These are phyloP conservation scores for Lasiosphaeria miniovina DNA, from an alignment of 495 filamentous ascomycete genomes.

Conservation along the genomic window DNA sequence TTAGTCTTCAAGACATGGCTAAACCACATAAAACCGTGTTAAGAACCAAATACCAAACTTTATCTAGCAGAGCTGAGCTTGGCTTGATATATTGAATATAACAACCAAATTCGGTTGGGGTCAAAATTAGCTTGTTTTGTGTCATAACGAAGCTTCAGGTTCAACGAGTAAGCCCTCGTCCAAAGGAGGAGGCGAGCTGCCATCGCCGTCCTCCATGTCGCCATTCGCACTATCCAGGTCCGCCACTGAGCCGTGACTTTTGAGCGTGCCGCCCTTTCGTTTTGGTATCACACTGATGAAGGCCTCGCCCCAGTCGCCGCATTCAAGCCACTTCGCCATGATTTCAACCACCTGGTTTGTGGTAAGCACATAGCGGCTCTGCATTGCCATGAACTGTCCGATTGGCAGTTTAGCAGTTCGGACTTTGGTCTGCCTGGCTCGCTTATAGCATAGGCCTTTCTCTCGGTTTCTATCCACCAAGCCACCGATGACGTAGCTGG, in stretches of 20 bases:
- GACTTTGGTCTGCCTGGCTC: conserved; percentile 69
- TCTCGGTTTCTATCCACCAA: conserved; percentile 93
- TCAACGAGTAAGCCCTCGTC: too few species aligned
- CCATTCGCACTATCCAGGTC: conserved; percentile 22
- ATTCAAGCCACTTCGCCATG: conserved; percentile 87
- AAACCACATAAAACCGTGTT: too few species aligned
- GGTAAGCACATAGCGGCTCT: conserved; percentile 73
- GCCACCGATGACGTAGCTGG: conserved; percentile 89
- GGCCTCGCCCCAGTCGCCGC: conserved; percentile 83
- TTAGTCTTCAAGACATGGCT: too few species aligned
- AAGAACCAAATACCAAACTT: too few species aligned
- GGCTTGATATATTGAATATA: too few species aligned
- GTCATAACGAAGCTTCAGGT: too few species aligned
- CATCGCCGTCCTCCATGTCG: neutral
- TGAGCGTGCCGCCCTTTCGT: conserved; percentile 70
- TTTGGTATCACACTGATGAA: conserved; percentile 84
- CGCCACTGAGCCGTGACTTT: conserved; percentile 26
- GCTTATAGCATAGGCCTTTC: conserved; percentile 88
- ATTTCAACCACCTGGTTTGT: conserved; percentile 97
- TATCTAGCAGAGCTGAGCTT: too few species aligned
- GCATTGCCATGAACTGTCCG: conserved; percentile 86
- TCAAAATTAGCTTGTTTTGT: too few species aligned
- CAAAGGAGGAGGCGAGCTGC: neutral
- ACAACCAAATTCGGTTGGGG: too few species aligned
- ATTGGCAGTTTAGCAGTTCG: conserved; percentile 90